Evolutionary conservation across 495 filamentous ascomycete genomes (phyloP).

Genomic region (Aspergillus taichungensis): DNA sequence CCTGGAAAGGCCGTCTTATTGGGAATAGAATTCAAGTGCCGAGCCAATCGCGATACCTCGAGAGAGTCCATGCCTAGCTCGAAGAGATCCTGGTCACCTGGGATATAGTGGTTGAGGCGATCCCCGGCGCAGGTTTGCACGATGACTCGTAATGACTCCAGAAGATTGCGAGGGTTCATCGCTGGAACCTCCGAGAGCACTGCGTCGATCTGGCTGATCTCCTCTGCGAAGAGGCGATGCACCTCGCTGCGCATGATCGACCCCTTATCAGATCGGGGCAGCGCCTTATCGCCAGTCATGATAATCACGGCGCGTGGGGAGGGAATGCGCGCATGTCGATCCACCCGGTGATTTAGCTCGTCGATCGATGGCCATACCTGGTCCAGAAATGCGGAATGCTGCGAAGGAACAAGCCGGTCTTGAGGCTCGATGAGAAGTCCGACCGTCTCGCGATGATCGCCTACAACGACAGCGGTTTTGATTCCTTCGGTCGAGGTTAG

Average conservation of each 20-base stretch:
- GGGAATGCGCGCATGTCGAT: conserved; percentile 21
- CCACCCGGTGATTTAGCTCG: conserved; percentile 12
- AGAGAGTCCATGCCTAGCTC: conserved; percentile 31
- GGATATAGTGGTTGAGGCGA: conserved; percentile 9
- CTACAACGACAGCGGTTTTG: conserved; percentile 25
- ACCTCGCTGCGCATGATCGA: conserved; percentile 22
- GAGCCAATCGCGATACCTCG: conserved; percentile 21
- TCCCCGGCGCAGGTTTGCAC: no score
- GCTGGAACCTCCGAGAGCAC: conserved; percentile 13
- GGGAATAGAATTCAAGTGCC: conserved; percentile 9
- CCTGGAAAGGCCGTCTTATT: no score
- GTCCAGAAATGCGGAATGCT: conserved; percentile 8
- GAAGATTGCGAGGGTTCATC: no score
- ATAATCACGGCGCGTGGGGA: conserved; percentile 20
- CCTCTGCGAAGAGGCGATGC: conserved; percentile 19
- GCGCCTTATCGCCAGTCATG: conserved; percentile 1
- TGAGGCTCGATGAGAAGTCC: conserved; percentile 24
- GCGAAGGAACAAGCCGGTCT: not conserved
- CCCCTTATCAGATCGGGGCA: conserved; percentile 32
- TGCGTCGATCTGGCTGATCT: conserved; percentile 20
- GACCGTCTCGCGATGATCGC: conserved; percentile 23
- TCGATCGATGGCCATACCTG: conserved; percentile 20
- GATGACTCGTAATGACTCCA: no score
- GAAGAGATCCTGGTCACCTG: conserved; percentile 23
- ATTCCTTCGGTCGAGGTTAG: conserved; percentile 10